Percentiles rank a stretch among this genome's conserved stretches.
Conservation (phyloP, 768 basidiomycete species). For the Sarcodon aspratus region DNA sequence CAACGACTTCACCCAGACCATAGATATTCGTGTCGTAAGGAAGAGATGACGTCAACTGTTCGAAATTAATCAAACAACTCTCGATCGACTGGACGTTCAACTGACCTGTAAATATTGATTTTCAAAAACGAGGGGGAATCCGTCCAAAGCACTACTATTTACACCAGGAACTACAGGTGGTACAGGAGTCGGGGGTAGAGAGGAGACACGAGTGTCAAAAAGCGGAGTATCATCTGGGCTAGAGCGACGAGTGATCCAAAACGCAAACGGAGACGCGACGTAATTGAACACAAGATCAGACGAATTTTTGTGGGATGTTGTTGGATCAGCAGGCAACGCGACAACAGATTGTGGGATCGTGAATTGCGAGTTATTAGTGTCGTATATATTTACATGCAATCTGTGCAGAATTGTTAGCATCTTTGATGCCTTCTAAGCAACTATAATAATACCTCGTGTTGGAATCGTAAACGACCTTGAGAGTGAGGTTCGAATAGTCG, state of each 20-base stretch:
- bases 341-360: slow-evolving; percentile 48
- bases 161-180: slow-evolving; percentile 41
- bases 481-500: slow-evolving; percentile 46
- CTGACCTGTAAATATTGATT: slow-evolving; percentile 66
- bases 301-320: slow-evolving; percentile 19
- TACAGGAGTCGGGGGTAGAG: slow-evolving; percentile 49
- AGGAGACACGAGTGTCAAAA: slow-evolving; percentile 59
- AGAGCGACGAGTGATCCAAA: slow-evolving; percentile 68
- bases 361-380: slow-evolving; percentile 51
- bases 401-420: slow-evolving; percentile 36
- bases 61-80: not conserved
- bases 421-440: not conserved
- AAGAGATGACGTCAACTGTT: slow-evolving; percentile 50
- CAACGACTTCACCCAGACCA: slow-evolving; percentile 64
- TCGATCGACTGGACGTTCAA: not conserved
- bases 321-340: slow-evolving; percentile 24
- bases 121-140: slow-evolving; percentile 66
- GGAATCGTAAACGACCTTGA: slow-evolving; percentile 54
- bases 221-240: slow-evolving; percentile 41
- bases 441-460: slow-evolving; percentile 31
- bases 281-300: slow-evolving; percentile 68
- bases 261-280: slow-evolving; percentile 53
- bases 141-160: slow-evolving; percentile 44
- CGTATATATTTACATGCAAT: slow-evolving; percentile 58
- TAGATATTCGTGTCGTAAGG: slow-evolving; percentile 64